phyloP scores from a whole-genome alignment of 768 basidiomycete genomes.

The Naganishia vaughanmartiniae region DNA sequence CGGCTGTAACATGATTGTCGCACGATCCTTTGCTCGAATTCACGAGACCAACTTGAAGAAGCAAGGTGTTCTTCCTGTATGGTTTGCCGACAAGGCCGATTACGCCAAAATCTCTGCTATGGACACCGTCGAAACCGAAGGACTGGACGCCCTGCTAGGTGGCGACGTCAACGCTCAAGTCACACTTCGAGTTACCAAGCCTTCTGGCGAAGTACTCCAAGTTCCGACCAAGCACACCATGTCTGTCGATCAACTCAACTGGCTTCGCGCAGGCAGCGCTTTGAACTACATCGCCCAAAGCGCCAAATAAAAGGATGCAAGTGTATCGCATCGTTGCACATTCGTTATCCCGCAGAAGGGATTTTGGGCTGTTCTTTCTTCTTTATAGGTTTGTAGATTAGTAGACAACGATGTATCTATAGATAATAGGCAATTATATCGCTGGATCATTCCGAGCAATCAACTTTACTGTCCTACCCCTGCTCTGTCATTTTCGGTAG shows the following conservation, averaged over 20 bases:
- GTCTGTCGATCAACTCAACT: conserved; percentile 82
- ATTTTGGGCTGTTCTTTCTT: conserved; percentile 6
- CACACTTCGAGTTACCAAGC: conserved; percentile 65
- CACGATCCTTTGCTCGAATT: conserved; percentile 92
- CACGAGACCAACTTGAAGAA: conserved; percentile 99
- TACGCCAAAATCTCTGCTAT: conserved; percentile 75
- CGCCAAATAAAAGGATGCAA: conserved; percentile 1
- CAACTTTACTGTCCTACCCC: too few species aligned
- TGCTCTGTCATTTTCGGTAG: not conserved
- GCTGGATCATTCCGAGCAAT: not conserved
- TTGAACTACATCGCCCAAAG: conserved; percentile 69
- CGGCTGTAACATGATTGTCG: conserved; percentile 81
- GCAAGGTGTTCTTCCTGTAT: conserved; percentile 95
- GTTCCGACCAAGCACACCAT: conserved; percentile 81
- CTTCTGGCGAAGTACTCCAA: conserved; percentile 63
- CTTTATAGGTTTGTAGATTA: conserved; percentile 16
- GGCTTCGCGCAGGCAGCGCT: conserved; percentile 84
- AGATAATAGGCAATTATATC: not conserved
- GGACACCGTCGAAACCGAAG: conserved; percentile 76
- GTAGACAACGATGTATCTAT: conserved; percentile 21
- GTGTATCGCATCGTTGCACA: not conserved
- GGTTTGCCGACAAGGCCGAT: conserved; percentile 81
- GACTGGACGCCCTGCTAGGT: conserved; percentile 64
- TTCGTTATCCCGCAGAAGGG: not conserved
- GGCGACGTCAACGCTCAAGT: conserved; percentile 53